Conservation (phyloP, 2,329 filamentous ascomycete species). For the Emergomyces pasteurianus region DNA sequence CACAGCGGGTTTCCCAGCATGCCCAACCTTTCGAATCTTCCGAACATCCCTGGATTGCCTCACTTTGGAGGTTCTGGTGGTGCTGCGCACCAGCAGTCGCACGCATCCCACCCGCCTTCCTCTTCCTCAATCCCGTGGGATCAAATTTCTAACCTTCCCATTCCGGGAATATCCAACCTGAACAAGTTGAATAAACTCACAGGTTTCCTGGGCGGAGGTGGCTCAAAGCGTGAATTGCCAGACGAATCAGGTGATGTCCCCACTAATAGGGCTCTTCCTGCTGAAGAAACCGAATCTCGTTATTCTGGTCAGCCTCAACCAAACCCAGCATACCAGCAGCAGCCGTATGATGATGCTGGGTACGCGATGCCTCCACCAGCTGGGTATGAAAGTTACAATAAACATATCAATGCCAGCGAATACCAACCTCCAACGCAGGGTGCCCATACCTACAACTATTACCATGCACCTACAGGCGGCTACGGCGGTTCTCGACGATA, state of each 20-base stretch:
- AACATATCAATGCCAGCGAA: conserved; percentile 2
- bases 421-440: conserved; percentile 14
- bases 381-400: conserved; percentile 13
- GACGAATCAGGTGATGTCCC: background rate
- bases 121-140: conserved; percentile 20
- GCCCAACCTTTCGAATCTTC: conserved; percentile 8
- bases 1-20: conserved; percentile 18
- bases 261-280: background rate
- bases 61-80: conserved; percentile 14
- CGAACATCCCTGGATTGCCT: conserved; percentile 5
- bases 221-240: conserved; percentile 14
- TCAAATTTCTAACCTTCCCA: conserved; percentile 22
- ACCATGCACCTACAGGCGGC: conserved; percentile 4
- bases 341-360: conserved; percentile 1
- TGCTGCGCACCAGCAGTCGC: conserved; percentile 13
- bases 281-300: background rate
- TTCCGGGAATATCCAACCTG: conserved; percentile 28
- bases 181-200: conserved; percentile 25
- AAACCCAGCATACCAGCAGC: background rate
- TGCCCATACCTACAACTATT: conserved; percentile 13
- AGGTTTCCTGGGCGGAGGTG: conserved; percentile 20
- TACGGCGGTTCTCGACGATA: background rate
- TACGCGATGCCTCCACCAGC: conserved; percentile 10
- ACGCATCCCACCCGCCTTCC: conserved; percentile 13
- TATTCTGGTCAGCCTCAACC: background rate